phyloP scores from a whole-genome alignment of 192 early-diverging fungal species.

The Dimargaris xerosporica region DNA sequence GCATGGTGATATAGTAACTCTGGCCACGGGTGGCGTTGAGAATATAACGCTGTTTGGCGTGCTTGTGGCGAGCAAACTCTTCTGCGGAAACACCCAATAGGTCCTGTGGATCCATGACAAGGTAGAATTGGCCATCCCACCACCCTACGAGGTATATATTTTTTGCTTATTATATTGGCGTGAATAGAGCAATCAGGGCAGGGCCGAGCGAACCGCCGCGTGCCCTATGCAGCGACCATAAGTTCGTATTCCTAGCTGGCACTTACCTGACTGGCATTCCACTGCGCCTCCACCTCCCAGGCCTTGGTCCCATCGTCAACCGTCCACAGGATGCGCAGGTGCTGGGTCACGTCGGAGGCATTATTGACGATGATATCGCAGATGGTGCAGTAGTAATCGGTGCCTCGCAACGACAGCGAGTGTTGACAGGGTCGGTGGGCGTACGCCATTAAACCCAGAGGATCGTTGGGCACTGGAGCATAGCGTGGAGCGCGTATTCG shows the following conservation, averaged over 20 bases:
- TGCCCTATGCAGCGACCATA: not conserved
- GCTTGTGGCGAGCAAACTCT: not conserved
- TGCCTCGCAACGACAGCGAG: not conserved
- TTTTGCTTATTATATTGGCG: too few species aligned
- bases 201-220: too few species aligned
- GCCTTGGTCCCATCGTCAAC: slow-evolving; percentile 3
- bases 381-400: not conserved
- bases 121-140: too few species aligned
- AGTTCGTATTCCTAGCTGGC: not conserved
- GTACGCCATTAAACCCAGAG: not conserved
- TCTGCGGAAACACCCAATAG: not conserved
- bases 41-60: not conserved
- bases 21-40: not conserved
- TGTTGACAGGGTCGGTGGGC: not conserved
- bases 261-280: slow-evolving; percentile 1
- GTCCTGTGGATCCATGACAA: not conserved
- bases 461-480: not conserved
- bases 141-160: too few species aligned
- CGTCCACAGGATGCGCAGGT: not conserved
- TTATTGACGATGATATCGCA: not conserved
- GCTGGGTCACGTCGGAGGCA: not conserved
- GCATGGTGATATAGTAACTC: not conserved
- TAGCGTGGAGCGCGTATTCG: not conserved
- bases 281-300: not conserved
- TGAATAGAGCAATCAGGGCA: too few species aligned